A percentile compares a stretch with the other conserved stretches of the same genome.
These are phyloP conservation scores for Macadamia tetraphylla DNA, from an alignment of 164 flowering plant species.

Conservation along the genomic window DNA sequence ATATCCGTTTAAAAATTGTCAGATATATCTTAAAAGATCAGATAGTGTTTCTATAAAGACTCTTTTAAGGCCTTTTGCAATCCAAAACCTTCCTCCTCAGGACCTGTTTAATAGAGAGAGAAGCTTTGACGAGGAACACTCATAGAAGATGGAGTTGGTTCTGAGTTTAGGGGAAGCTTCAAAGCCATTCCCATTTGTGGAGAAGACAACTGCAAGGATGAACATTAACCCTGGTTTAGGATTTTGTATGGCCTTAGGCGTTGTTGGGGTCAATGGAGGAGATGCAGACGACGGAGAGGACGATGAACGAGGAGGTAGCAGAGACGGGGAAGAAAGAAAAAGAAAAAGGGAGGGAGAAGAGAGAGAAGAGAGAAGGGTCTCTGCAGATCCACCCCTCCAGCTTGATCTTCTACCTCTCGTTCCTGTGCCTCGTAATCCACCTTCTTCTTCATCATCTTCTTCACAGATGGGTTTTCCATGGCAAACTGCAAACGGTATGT, in stretches of 20 bases:
- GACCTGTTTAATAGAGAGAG: too few relatives aligned
- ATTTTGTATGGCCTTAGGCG: slow-evolving; percentile 40
- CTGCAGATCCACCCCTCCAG: slow-evolving; percentile 37
- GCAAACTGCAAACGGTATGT: slow-evolving; percentile 35
- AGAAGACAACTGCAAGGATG: slow-evolving; percentile 19
- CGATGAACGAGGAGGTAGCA: background rate
- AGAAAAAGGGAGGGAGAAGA: background rate
- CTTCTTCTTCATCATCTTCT: slow-evolving; percentile 9
- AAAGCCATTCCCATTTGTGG: slow-evolving; percentile 30
- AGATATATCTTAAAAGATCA: slow-evolving; percentile 7
- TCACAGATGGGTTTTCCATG: slow-evolving; percentile 30
- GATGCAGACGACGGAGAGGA: slow-evolving; percentile 8
- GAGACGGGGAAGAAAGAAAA: background rate
- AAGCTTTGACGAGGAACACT: too few relatives aligned
- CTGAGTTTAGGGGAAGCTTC: slow-evolving; percentile 55
- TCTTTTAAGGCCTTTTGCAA: slow-evolving; percentile 6
- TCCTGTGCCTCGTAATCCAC: slow-evolving; percentile 32
- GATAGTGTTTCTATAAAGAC: slow-evolving; percentile 14
- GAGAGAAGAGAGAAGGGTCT: slow-evolving; percentile 13
- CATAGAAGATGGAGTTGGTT: slow-evolving; percentile 51
- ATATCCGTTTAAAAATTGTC: too few relatives aligned
- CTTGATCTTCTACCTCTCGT: slow-evolving; percentile 48
- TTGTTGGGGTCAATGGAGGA: slow-evolving; percentile 9
- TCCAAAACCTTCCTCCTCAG: too few relatives aligned
- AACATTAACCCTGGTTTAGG: slow-evolving; percentile 23